phyloP scores from a whole-genome alignment of 73 alveolate genomes.

The Diophrys appendiculata region DNA sequence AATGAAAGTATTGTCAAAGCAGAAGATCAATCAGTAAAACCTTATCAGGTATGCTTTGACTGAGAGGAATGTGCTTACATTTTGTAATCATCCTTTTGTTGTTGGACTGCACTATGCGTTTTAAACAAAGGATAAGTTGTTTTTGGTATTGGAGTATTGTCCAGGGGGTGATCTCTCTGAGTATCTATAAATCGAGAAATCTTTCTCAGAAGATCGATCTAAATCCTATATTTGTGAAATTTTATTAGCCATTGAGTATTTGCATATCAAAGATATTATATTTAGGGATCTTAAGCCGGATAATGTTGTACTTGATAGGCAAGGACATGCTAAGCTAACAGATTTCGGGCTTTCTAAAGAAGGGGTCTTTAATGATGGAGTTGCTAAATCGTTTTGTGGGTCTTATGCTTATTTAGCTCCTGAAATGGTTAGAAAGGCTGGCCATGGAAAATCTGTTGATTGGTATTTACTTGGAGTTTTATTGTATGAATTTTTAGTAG shows the following conservation, averaged over 20 bases:
- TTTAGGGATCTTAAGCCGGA: slow-evolving; percentile 76
- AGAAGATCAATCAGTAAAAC: slow-evolving; percentile 46
- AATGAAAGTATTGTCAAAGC: slow-evolving; percentile 49
- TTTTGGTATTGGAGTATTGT: slow-evolving; percentile 84
- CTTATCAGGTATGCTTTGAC: slow-evolving; percentile 91
- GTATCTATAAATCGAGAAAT: slow-evolving; percentile 75
- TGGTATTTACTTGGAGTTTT: slow-evolving; percentile 83
- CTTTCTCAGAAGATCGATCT: slow-evolving; percentile 89
- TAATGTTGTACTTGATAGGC: slow-evolving; percentile 64
- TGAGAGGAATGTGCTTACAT: slow-evolving; percentile 91
- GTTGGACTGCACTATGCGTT: slow-evolving; percentile 89
- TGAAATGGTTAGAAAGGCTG: slow-evolving; percentile 67
- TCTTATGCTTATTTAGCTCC: slow-evolving; percentile 81
- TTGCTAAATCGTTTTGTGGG: slow-evolving; percentile 79
- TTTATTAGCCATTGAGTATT: slow-evolving; percentile 86
- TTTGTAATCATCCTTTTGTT: slow-evolving; percentile 85
- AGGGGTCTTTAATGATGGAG: slow-evolving; percentile 56
- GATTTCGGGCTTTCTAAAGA: slow-evolving; percentile 76
- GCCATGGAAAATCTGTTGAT: slow-evolving; percentile 83
- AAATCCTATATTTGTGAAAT: slow-evolving; percentile 87
- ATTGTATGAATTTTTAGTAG: slow-evolving; percentile 79
- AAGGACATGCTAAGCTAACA: slow-evolving; percentile 61
- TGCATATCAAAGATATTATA: slow-evolving; percentile 80
- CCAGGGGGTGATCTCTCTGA: slow-evolving; percentile 96
- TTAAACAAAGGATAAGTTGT: slow-evolving; percentile 87